Percentiles rank a stretch among this genome's conserved stretches.
Conservation (phyloP, 1,284 basidiomycete genomes). For the Albatrellus sp. region DNA sequence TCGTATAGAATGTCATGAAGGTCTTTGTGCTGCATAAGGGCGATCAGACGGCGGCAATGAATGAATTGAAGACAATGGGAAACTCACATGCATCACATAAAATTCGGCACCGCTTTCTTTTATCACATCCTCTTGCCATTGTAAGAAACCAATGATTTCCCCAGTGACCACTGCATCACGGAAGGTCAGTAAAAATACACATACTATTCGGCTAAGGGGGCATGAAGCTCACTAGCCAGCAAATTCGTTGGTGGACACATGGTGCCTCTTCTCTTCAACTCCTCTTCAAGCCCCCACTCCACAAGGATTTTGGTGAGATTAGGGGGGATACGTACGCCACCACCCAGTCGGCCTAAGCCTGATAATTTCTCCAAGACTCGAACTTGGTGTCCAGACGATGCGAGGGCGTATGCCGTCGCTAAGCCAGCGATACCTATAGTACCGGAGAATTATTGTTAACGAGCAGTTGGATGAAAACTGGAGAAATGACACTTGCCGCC, state of each 20-base stretch:
- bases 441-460: neutral
- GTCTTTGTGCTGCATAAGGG: constrained; percentile 18
- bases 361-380: constrained; percentile 32
- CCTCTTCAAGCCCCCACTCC: constrained; percentile 36
- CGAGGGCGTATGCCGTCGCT: constrained; percentile 35
- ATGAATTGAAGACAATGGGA: neutral
- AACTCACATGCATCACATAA: constrained; percentile 32
- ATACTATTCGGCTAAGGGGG: neutral
- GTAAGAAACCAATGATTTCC: constrained; percentile 30
- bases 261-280: constrained; percentile 20
- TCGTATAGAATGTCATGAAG: constrained; percentile 28
- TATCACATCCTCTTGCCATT: constrained; percentile 41
- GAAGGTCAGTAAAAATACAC: neutral
- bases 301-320: constrained; percentile 39
- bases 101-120: constrained; percentile 43
- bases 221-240: constrained; percentile 16
- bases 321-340: constrained; percentile 37
- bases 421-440: constrained; percentile 24
- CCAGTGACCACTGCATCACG: constrained; percentile 27
- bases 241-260: constrained; percentile 19
- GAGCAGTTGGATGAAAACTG: neutral
- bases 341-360: constrained; percentile 19
- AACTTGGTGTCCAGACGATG: constrained; percentile 36
- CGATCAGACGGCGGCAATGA: constrained; percentile 6
- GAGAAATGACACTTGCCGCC: constrained; percentile 21